Percentiles rank a stretch among this genome's conserved stretches.
Evolutionary conservation across 1,284 basidiomycete species (phyloP).

Genomic region (Porogramme epimiltina): DNA sequence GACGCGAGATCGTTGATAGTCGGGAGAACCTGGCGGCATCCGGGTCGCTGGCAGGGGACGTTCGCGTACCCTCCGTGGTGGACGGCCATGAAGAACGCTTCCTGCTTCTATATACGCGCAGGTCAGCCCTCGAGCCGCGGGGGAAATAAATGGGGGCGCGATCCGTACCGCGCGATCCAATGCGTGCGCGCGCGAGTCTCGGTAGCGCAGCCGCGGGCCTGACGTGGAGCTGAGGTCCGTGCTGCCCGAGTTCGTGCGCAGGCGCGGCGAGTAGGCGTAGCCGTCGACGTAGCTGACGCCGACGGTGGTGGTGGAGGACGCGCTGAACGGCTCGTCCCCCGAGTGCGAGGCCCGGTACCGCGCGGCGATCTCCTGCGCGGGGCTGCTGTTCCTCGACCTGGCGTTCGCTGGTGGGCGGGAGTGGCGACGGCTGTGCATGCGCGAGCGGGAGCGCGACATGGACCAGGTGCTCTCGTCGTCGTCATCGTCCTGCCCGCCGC

Average conservation of each 20-base stretch:
- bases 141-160: background rate
- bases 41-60: conserved; percentile 51
- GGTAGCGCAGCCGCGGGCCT: conserved; percentile 16
- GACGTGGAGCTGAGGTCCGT: conserved; percentile 2
- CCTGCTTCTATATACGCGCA: conserved; percentile 34
- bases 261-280: no score
- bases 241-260: background rate
- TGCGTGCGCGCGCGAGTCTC: conserved; percentile 36
- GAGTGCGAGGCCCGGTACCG: conserved; percentile 20
- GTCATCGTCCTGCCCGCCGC: conserved; percentile 11
- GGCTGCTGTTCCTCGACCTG: conserved; percentile 19
- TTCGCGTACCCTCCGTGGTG: conserved; percentile 28
- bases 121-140: background rate
- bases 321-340: background rate
- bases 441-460: conserved; percentile 20
- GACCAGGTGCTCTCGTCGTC: conserved; percentile 23
- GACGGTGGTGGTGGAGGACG: conserved; percentile 10
- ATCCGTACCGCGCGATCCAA: conserved; percentile 43
- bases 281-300: conserved; percentile 1
- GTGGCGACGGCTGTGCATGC: conserved; percentile 5
- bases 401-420: background rate
- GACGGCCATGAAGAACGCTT: conserved; percentile 43
- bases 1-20: conserved; percentile 51
- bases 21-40: conserved; percentile 50
- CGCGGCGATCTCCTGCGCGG: conserved; percentile 23